These are phyloP conservation scores for Lipomyces sp. DNA, from an alignment of 805 yeast genomes.

Conservation along the genomic window DNA sequence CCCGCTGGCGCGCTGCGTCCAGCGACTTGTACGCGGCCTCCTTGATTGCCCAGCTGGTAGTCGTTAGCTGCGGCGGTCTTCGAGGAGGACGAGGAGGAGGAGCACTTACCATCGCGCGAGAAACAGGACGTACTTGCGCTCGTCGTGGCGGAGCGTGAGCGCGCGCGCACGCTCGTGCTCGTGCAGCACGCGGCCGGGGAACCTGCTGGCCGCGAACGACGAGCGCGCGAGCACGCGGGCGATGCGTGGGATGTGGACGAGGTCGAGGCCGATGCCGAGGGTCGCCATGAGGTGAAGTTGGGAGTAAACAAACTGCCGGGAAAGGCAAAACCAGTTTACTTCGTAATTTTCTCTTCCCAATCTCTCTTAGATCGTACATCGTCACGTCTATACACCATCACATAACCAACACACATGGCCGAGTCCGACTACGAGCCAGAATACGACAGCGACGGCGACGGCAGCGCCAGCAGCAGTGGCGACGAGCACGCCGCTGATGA, in stretches of 20 bases:
- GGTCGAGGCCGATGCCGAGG: constrained; percentile 20
- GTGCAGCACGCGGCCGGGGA: constrained; percentile 15
- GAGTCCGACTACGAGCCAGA: too few species aligned
- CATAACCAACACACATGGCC: too few species aligned
- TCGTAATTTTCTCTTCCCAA: too few species aligned
- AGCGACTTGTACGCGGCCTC: constrained; percentile 28
- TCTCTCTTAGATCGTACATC: too few species aligned
- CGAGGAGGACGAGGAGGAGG: not conserved
- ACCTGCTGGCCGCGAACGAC: constrained; percentile 3
- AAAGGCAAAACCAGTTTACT: too few species aligned
- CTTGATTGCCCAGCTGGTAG: constrained; percentile 29
- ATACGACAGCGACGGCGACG: too few species aligned
- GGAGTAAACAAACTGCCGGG: too few species aligned
- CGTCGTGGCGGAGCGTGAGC: not conserved
- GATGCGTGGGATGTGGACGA: constrained; percentile 20
- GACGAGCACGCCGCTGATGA: too few species aligned
- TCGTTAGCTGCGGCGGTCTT: too few species aligned
- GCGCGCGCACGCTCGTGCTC: constrained; percentile 3
- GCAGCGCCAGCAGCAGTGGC: too few species aligned
- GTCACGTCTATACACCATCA: too few species aligned
- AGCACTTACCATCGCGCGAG: constrained; percentile 23
- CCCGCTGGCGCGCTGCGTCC: constrained; percentile 13
- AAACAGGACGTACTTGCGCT: constrained; percentile 2
- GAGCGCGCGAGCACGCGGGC: constrained; percentile 6
- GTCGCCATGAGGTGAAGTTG: not conserved